Evolutionary conservation across 352 stramenopile genomes (phyloP), one percentile per base, ranked within the genome.

Genomic region (Pythium aquatile): DNA sequence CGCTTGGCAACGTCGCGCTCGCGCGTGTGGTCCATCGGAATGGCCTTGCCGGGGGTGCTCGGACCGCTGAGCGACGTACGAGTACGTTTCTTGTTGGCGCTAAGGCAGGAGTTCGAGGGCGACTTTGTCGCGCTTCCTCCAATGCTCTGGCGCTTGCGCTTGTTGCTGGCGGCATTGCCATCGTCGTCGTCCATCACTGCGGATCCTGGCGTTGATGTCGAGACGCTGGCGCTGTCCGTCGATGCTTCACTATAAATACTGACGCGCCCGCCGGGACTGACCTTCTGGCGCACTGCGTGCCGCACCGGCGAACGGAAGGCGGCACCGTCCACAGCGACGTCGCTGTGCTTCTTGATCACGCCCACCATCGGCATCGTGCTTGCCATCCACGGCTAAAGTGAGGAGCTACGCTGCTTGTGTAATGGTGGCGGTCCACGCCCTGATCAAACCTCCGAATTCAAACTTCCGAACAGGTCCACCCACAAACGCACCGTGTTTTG

Each of bases 41-140:
- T 90, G 30, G 79, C 87, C 69, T 93, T 95, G 10, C 84, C 85
- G 0, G 86, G 86, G 2, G 78, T 85, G 26, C 81, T 76, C 7
- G 54, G 46, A 5, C 68, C 68, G 39, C 57, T 52, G 51, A 93
- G 78, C 29, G 84, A 91, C 65, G 80, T 69, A 9, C 81, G 68
- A 49, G 73, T 72, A 30, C 84, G 76, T 55, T 90, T 91, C 70
- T 89, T 91, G 51, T 63, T 67, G 49, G 57, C 69, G 58, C 65
- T 73, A 24, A 68, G 40, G n/a, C 39, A 51, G 40, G 58, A 66
- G 32, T 63, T 66, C 1, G 63, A 53, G 29, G 72, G 51, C 10
- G 72, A 68, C 60, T 74, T 77, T 20, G 67, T 49, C 1, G 67
- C 66, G 63, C 61, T 78, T 14, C 35, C 63, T 11, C 69, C 58